These are phyloP conservation scores for Pseudocercospora fijiensis DNA, from an alignment of 2,329 filamentous ascomycete species.

Conservation along the genomic window DNA sequence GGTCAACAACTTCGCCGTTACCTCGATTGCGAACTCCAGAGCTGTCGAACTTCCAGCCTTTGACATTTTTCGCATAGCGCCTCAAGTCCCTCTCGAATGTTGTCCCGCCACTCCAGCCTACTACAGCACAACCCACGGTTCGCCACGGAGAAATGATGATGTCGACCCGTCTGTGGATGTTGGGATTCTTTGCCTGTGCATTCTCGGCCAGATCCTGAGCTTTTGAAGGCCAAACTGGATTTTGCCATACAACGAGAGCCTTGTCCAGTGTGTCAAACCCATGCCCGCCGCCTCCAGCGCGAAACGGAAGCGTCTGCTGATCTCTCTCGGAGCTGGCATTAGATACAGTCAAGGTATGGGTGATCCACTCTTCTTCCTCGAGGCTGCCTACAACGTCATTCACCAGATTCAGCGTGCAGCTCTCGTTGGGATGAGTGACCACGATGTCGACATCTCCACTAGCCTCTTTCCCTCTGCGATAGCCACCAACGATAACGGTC, in stretches of 20 bases:
- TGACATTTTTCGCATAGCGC: constrained; percentile 71
- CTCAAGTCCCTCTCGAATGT: constrained; percentile 88
- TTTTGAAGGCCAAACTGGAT: constrained; percentile 53
- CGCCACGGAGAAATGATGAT: constrained; percentile 89
- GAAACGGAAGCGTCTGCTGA: constrained; percentile 63
- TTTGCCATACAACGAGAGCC: constrained; percentile 87
- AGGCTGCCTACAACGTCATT: constrained; percentile 68
- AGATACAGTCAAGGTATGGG: constrained; percentile 74
- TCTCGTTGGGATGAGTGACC: constrained; percentile 72
- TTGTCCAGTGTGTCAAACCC: constrained; percentile 91
- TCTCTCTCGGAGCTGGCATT: constrained; percentile 69
- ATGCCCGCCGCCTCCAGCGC: constrained; percentile 46
- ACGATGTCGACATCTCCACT: constrained; percentile 85
- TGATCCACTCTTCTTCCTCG: constrained; percentile 69
- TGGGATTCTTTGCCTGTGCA: constrained; percentile 59
- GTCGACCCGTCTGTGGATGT: constrained; percentile 80
- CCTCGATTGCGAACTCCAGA: constrained; percentile 72
- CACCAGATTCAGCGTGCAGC: constrained; percentile 68
- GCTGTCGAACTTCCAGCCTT: constrained; percentile 82
- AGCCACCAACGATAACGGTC: constrained; percentile 72
- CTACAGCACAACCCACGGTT: constrained; percentile 80
- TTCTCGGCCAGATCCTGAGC: constrained; percentile 39
- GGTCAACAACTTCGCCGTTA: constrained; percentile 69
- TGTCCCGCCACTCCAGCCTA: constrained; percentile 80
- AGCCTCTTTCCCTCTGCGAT: constrained; percentile 71